Base-by-base conservation (phyloP, 2,329 filamentous ascomycete genomes). In the Calonectria pteridis region DNA sequence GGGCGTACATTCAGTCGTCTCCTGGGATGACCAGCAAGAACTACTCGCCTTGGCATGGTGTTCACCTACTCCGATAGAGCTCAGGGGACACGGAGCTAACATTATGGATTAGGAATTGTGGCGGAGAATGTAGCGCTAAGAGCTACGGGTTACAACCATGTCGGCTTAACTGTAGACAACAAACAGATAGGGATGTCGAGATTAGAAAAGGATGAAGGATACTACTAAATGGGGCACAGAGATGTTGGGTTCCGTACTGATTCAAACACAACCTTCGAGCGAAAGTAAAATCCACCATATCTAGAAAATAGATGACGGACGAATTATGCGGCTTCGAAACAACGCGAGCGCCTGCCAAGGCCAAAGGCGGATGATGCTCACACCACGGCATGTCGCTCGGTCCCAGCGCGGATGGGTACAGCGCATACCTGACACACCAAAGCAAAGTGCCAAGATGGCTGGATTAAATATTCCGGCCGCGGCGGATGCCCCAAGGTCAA, bases 11-110 rank as follows among this genome's bases (percentile, higher is more conserved):
- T 50, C 50, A 4, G 50, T 59, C 6, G 53, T 43, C 10, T 40
- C 43, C 18, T 67, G 40, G 51, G 63, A 51, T 31, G 51, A 67
- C 53, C 26, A 51, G 40, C 69, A 71, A 29, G 63, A 71, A 23
- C 20, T 62, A 6, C 14, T 67, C 3, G 51, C 51, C 1, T 31
- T 62, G 29, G 63, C 40, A 9, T 67, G 31, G 50, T 35, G 35
- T 13, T 62, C 51, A 23, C 28, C 40, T 4, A 23, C 63, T 28
- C 62, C 31, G 11, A 9, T 51, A 18, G 63, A 67, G 23, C 33
- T 71, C 23, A 67, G 26, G 35, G 51, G 63, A 4, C 59, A 67
- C 23, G 43, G 51, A 29, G 51, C 51, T 28, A 59, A 67, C 2
- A 31, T 71, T 20, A 23, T n/a, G 10, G 63, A 62, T 18, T 46